Percentiles rank a stretch among this genome's conserved stretches.
Evolutionary conservation across 306 rosid species (phyloP).

Genomic region (Phaseolus lunatus): DNA sequence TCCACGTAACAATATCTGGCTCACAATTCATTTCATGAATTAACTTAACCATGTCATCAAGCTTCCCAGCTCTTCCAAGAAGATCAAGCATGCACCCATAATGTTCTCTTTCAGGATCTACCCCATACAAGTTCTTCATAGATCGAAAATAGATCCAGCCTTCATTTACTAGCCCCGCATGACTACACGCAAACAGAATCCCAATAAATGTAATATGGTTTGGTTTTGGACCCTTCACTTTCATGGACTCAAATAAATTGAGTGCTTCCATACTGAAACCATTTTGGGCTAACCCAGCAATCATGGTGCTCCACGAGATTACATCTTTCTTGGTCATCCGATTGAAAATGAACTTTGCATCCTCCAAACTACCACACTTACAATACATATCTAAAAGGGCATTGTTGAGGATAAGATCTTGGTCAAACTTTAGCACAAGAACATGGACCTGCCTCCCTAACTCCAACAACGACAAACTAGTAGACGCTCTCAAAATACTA

Average conservation of each 20-base stretch:
- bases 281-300: constrained; percentile 87
- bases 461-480: constrained; percentile 72
- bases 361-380: constrained; percentile 85
- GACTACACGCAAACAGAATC: constrained; percentile 93
- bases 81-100: constrained; percentile 89
- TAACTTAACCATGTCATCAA: constrained; percentile 71
- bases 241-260: constrained; percentile 72
- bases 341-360: constrained; percentile 68
- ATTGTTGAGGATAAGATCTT: constrained; percentile 80
- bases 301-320: constrained; percentile 96
- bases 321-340: constrained; percentile 76
- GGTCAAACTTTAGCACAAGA: constrained; percentile 74
- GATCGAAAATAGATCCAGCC: constrained; percentile 78
- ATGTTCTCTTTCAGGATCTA: constrained; percentile 82
- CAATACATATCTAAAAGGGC: constrained; percentile 92
- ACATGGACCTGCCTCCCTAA: constrained; percentile 83
- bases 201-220: constrained; percentile 83
- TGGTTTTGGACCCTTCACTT: constrained; percentile 66
- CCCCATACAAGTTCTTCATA: constrained; percentile 74
- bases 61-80: constrained; percentile 92
- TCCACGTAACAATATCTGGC: constrained; percentile 91
- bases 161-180: constrained; percentile 80
- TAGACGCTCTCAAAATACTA: constrained; percentile 84
- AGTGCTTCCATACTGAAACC: constrained; percentile 84
- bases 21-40: constrained; percentile 70